These are phyloP conservation scores for Powellomyces hirtus DNA, from an alignment of 192 early-diverging fungal species.

Conservation along the genomic window DNA sequence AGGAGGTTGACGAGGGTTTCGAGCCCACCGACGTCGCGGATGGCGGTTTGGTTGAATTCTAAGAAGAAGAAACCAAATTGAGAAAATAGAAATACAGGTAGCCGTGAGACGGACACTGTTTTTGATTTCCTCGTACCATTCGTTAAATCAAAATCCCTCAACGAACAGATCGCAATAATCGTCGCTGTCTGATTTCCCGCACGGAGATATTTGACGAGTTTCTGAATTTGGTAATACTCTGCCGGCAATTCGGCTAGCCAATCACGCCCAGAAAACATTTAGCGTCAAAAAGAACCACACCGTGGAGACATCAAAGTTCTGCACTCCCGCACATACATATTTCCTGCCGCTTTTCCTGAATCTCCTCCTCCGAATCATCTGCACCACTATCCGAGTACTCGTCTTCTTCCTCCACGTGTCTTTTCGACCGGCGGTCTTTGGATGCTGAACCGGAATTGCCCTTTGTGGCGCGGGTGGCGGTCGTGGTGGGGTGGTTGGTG, in stretches of 20 bases:
- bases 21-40: constrained; percentile 62
- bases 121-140: no score
- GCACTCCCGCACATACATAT: constrained; percentile 40
- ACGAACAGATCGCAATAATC: constrained; percentile 64
- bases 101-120: no score
- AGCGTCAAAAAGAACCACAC: constrained; percentile 12
- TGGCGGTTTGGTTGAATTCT: constrained; percentile 64
- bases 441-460: constrained; percentile 3
- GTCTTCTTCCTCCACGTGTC: constrained; percentile 28
- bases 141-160: constrained; percentile 61
- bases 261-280: constrained; percentile 7
- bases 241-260: constrained; percentile 54
- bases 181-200: constrained; percentile 67
- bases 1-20: constrained; percentile 62
- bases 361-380: constrained; percentile 52
- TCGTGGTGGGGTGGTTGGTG: no score
- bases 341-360: constrained; percentile 58
- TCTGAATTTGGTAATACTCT: constrained; percentile 65
- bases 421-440: constrained; percentile 2
- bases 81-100: background rate
- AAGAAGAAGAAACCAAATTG: background rate
- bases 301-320: background rate
- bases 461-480: background rate
- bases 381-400: constrained; percentile 44
- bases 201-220: constrained; percentile 61